A percentile compares a stretch with the other conserved stretches of the same genome.
Evolutionary conservation across 2,329 filamentous ascomycete species (phyloP).

Genomic region (Rhinocladiella similis): DNA sequence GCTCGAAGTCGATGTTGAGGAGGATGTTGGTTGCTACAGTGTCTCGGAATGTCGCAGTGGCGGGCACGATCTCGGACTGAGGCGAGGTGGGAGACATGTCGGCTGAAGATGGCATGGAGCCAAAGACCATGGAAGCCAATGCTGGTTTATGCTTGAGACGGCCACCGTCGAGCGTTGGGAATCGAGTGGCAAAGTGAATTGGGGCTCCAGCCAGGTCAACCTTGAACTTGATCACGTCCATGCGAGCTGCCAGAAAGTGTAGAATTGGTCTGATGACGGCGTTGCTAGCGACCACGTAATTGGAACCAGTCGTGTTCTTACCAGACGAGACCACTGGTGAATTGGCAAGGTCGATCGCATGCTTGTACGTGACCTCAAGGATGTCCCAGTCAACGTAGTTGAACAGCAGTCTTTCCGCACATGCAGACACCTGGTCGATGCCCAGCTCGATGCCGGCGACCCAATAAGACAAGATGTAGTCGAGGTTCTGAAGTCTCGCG

Average conservation of each 20-base stretch:
- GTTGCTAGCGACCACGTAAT: slow-evolving; percentile 19
- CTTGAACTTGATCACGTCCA: slow-evolving; percentile 23
- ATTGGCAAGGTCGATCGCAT: slow-evolving; percentile 20
- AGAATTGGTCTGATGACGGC: slow-evolving; percentile 18
- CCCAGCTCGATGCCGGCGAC: slow-evolving; percentile 28
- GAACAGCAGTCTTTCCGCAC: slow-evolving; percentile 23
- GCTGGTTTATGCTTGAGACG: slow-evolving; percentile 26
- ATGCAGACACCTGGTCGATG: slow-evolving; percentile 22
- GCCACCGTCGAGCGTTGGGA: slow-evolving; percentile 23
- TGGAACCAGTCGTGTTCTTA: slow-evolving; percentile 21
- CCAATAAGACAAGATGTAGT: slow-evolving; percentile 31
- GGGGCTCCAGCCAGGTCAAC: slow-evolving; percentile 13
- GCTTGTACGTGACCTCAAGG: slow-evolving; percentile 24
- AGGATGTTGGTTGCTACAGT: slow-evolving; percentile 26
- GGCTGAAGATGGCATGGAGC: slow-evolving; percentile 27
- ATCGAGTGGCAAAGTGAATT: slow-evolving; percentile 18
- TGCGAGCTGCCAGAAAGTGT: slow-evolving; percentile 17
- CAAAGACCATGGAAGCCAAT: slow-evolving; percentile 30
- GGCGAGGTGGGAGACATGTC: slow-evolving; percentile 19
- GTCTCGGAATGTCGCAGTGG: slow-evolving; percentile 7
- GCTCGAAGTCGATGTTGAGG: slow-evolving; percentile 28
- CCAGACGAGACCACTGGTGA: slow-evolving; percentile 11
- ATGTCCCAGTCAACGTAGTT: slow-evolving; percentile 28
- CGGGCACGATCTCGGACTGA: slow-evolving; percentile 11
- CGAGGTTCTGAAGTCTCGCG: slow-evolving; percentile 21